Conservation (phyloP, 805 yeast species). For the Monosporozyma yasuniensis region DNA sequence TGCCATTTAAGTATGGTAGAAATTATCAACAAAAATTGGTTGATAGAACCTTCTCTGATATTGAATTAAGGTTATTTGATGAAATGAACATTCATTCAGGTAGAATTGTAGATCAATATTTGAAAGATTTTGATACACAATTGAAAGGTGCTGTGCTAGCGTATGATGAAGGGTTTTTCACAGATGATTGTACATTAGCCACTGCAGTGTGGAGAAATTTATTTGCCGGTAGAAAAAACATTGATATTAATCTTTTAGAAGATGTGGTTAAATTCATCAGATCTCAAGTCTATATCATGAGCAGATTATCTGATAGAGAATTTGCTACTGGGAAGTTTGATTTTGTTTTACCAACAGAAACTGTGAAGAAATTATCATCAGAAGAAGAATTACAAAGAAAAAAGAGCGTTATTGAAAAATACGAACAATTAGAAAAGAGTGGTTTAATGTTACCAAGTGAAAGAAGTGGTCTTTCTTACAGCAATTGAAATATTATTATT, state of each 20-base stretch:
- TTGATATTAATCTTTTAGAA: slow-evolving; percentile 76
- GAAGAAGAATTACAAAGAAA: slow-evolving; percentile 53
- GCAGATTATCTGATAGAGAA: slow-evolving; percentile 80
- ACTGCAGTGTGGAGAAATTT: slow-evolving; percentile 84
- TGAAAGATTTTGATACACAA: slow-evolving; percentile 86
- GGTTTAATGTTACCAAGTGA: slow-evolving; percentile 50
- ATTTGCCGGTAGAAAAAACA: slow-evolving; percentile 74
- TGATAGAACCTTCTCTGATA: slow-evolving; percentile 81
- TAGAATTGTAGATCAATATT: slow-evolving; percentile 72
- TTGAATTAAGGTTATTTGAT: slow-evolving; percentile 74
- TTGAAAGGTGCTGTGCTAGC: slow-evolving; percentile 81
- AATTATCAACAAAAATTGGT: slow-evolving; percentile 88
- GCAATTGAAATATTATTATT: slow-evolving; percentile 36
- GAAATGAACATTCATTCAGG: slow-evolving; percentile 80
- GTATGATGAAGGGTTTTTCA: slow-evolving; percentile 83
- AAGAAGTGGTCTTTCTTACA: slow-evolving; percentile 41
- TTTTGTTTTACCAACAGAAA: slow-evolving; percentile 74
- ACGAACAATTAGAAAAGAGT: slow-evolving; percentile 38
- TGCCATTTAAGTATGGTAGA: slow-evolving; percentile 84
- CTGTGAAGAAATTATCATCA: slow-evolving; percentile 60
- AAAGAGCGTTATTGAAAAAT: slow-evolving; percentile 42
- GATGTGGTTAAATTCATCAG: slow-evolving; percentile 85
- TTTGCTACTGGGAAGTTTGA: slow-evolving; percentile 85
- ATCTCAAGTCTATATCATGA: slow-evolving; percentile 79
- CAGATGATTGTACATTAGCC: slow-evolving; percentile 71